phyloP scores from a whole-genome alignment of 2,329 filamentous ascomycete species.

The Tolypocladium inflatum region DNA sequence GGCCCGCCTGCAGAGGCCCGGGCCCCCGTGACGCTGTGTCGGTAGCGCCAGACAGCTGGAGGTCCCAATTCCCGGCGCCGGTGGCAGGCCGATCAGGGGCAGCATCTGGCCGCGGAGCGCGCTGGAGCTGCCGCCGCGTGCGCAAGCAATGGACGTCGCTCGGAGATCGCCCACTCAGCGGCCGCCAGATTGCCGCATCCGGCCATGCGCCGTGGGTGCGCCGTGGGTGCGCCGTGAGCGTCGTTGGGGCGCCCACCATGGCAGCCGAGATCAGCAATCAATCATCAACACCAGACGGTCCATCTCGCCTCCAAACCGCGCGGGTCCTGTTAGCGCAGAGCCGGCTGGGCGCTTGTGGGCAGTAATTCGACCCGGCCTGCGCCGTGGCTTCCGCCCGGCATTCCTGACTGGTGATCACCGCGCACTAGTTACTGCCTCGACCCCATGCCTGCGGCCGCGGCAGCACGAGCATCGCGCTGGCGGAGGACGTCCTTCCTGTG shows the following conservation, averaged over 20 bases:
- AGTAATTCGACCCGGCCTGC: too few relatives aligned
- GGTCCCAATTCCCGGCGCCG: neutral
- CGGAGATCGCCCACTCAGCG: neutral
- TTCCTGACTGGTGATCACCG: neutral
- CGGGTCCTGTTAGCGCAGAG: too few relatives aligned
- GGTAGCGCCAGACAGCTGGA: too few relatives aligned
- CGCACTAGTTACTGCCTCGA: neutral
- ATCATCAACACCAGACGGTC: neutral
- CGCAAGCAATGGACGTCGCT: neutral
- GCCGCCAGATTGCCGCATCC: neutral
- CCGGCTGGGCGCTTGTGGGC: too few relatives aligned
- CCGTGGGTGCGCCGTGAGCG: too few relatives aligned
- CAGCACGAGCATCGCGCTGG: neutral
- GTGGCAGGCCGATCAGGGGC: neutral
- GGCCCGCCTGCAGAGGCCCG: neutral
- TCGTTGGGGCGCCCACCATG: too few relatives aligned
- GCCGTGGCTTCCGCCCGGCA: neutral
- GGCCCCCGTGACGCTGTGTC: too few relatives aligned
- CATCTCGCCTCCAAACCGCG: neutral
- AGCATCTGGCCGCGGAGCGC: neutral
- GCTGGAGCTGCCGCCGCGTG: neutral
- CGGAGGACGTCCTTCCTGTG: neutral
- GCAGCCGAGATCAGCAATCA: neutral
- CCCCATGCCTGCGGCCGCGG: neutral
- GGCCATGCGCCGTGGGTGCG: neutral